Conservation (phyloP, 1,284 basidiomycete genomes). For the Ceratobasidium theobromae region DNA sequence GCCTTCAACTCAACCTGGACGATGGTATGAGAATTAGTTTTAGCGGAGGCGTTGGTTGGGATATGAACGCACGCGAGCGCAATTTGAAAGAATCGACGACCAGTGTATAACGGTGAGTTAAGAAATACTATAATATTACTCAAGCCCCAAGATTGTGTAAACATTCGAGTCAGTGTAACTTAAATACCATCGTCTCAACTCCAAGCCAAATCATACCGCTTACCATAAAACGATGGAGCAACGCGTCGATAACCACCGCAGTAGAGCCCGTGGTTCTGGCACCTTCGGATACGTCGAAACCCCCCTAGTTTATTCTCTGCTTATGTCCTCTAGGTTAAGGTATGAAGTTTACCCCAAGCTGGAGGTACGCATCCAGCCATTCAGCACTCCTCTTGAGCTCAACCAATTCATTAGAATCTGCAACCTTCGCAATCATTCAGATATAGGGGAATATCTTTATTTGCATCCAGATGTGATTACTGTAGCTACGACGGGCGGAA, state of each 20-base stretch:
- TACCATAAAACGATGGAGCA: too few species aligned
- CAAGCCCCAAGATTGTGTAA: neutral
- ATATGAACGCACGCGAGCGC: slow-evolving; percentile 58
- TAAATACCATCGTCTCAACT: neutral
- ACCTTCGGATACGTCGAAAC: slow-evolving; percentile 54
- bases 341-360: slow-evolving; percentile 38
- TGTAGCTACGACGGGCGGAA: slow-evolving; percentile 70
- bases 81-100: slow-evolving; percentile 54
- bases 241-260: neutral
- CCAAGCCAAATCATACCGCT: neutral
- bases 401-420: slow-evolving; percentile 52
- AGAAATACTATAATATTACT: neutral
- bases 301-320: slow-evolving; percentile 60
- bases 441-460: slow-evolving; percentile 66
- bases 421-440: slow-evolving; percentile 76
- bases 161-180: slow-evolving; percentile 6
- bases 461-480: slow-evolving; percentile 59
- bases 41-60: slow-evolving; percentile 65
- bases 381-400: neutral
- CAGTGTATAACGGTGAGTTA: neutral
- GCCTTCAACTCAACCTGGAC: slow-evolving; percentile 67
- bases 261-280: neutral
- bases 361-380: neutral
- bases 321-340: slow-evolving; percentile 56
- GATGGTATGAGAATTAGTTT: slow-evolving; percentile 71